A percentile compares a stretch with the other conserved stretches of the same genome.
These are phyloP conservation scores for Endocladia muricata DNA, from an alignment of 31 red algal genomes.

Conservation along the genomic window DNA sequence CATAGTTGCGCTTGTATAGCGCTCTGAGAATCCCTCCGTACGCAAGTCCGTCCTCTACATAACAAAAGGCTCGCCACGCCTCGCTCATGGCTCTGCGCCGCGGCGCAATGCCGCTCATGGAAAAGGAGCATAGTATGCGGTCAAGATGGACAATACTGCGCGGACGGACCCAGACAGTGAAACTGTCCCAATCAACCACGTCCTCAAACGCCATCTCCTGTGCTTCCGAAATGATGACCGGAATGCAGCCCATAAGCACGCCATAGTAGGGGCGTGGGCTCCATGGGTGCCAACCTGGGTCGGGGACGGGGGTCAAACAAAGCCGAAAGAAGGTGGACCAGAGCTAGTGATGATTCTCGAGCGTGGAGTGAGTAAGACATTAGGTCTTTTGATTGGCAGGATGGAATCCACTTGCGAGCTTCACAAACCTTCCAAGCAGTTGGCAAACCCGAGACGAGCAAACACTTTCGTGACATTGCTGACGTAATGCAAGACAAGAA, in stretches of 20 bases:
- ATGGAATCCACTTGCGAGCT: no score
- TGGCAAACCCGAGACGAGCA: no score
- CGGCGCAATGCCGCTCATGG: conserved; percentile 13
- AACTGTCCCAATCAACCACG: conserved; percentile 53
- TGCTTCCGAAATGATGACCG: conserved; percentile 62
- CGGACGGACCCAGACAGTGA: conserved; percentile 61
- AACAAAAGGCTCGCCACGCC: conserved; percentile 58
- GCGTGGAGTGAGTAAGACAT: no score
- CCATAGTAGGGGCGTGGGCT: conserved; percentile 62
- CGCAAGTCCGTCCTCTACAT: conserved; percentile 41
- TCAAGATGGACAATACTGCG: conserved; percentile 33
- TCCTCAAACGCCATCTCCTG: conserved; percentile 64
- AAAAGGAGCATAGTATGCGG: conserved; percentile 42
- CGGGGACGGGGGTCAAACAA: neutral
- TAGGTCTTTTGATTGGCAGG: no score
- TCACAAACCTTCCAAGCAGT: no score
- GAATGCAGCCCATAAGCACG: conserved; percentile 68
- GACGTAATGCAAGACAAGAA: no score
- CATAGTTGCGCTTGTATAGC: conserved; percentile 41
- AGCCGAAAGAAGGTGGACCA: neutral
- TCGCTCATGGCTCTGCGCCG: conserved; percentile 16
- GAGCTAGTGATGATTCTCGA: no score
- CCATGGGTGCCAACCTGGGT: conserved; percentile 71
- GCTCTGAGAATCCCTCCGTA: conserved; percentile 30
- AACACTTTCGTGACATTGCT: no score